Evolutionary conservation across 768 basidiomycete species (phyloP), one percentile per base, ranked within the genome.

Genomic region (Lactifluus subvellereus): DNA sequence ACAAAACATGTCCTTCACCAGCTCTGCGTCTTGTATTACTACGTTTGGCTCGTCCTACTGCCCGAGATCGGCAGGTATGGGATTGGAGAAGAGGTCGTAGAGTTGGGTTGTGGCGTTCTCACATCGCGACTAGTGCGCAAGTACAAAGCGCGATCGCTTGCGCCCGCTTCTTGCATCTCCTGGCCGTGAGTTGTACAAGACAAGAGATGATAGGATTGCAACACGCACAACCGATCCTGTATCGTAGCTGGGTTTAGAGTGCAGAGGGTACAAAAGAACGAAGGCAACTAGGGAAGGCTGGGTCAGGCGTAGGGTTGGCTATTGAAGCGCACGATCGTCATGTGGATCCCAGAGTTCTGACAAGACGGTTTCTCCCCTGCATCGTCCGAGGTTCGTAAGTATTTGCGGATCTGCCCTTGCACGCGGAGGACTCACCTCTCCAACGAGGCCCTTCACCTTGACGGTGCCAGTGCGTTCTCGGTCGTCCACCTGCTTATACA

Each of bases 401-500:
- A 40, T 14, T 40, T 20, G 47, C 38, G 10, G 20, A 27, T 32
- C 32, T 40, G 14, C 42, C 9, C 18, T 27, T 4, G 18, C 18
- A 37, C 37, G 27, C 38, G 18, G 10, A 50, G 9, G 33, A 50
- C 65, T 57, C 9, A 67, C 67, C 20, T 57, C 43, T 20, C 67
- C 61, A n/a, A 38, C 27, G 8, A 66, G 58, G 2, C 37, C 27
- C 50, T 57, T 61, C 57, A 62, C 30, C 54, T 66, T 68, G 40
- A 63, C 20, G 11, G n/a, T n/a, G n/a, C n/a, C n/a, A n/a, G 47
- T 48, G 6, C 59, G 56, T 43, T 63, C 65, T 33, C 65, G 33
- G 47, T 91, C 89, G 67, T 91, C 89, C 8, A 84, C 84, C 40
- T 81, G 82, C 70, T 87, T 85, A 68, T 84, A 79, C 20, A 77